Evolutionary conservation across 352 stramenopile genomes (phyloP).

Genomic region (Pythium scleroteichum): DNA sequence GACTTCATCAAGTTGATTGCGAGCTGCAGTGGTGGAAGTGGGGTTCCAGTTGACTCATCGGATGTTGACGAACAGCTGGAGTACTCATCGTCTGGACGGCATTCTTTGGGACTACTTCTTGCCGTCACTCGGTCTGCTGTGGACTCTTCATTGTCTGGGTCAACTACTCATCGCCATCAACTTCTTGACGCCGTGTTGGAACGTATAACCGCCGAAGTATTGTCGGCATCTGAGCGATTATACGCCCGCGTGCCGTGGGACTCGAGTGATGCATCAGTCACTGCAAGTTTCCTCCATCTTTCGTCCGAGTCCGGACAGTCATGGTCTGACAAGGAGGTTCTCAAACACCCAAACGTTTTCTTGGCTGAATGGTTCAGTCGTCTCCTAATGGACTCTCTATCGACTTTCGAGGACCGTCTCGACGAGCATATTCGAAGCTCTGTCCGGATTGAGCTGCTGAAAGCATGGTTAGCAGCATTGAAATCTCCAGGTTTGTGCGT

Average conservation of each 20-base stretch:
- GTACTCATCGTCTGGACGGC: constrained; percentile 24
- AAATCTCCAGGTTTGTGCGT: constrained; percentile 86
- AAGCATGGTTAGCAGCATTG: constrained; percentile 80
- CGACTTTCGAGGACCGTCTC: constrained; percentile 43
- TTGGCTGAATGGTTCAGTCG: constrained; percentile 84
- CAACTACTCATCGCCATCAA: constrained; percentile 11
- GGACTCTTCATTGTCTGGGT: constrained; percentile 18
- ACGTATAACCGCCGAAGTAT: constrained; percentile 66
- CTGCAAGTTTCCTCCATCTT: constrained; percentile 69
- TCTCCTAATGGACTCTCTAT: constrained; percentile 66
- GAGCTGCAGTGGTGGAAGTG: constrained; percentile 47
- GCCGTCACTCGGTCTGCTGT: constrained; percentile 27
- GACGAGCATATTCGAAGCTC: constrained; percentile 43
- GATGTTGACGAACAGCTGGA: constrained; percentile 23
- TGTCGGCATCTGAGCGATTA: constrained; percentile 63
- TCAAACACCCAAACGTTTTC: constrained; percentile 84
- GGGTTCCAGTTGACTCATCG: constrained; percentile 12
- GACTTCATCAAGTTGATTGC: constrained; percentile 87
- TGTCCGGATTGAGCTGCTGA: constrained; percentile 65
- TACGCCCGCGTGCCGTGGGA: constrained; percentile 88
- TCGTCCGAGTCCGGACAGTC: constrained; percentile 61
- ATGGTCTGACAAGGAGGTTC: constrained; percentile 83
- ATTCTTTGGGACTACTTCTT: constrained; percentile 17
- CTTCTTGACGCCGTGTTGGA: constrained; percentile 58
- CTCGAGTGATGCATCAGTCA: constrained; percentile 64